These are phyloP conservation scores for Fragosphaeria purpurea DNA, from an alignment of 2,329 filamentous ascomycete genomes.

Conservation along the genomic window DNA sequence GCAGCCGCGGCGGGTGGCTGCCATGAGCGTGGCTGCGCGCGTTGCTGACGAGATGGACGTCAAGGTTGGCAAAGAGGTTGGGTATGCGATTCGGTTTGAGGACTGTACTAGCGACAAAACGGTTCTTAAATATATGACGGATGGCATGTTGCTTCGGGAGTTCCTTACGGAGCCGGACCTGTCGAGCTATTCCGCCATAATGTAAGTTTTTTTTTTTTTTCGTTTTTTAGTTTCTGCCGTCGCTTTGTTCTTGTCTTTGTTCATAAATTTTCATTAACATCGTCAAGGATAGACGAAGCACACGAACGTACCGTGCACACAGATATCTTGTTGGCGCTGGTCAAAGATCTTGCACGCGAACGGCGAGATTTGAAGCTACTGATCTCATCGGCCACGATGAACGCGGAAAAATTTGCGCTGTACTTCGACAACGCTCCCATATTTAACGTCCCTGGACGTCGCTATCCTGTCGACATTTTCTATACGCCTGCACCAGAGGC, in stretches of 20 bases:
- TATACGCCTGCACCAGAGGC: slow-evolving; percentile 86
- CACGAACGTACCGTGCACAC: slow-evolving; percentile 90
- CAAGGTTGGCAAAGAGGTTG: slow-evolving; percentile 83
- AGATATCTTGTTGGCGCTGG: slow-evolving; percentile 76
- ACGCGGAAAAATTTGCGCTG: slow-evolving; percentile 80
- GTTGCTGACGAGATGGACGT: slow-evolving; percentile 90
- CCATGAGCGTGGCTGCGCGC: slow-evolving; percentile 94
- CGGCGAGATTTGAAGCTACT: slow-evolving; percentile 80
- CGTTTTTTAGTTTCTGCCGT: background rate
- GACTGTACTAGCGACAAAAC: slow-evolving; percentile 88
- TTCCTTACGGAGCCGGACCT: slow-evolving; percentile 84
- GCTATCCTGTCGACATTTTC: slow-evolving; percentile 84
- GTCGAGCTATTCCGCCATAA: slow-evolving; percentile 71
- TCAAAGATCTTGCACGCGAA: slow-evolving; percentile 79
- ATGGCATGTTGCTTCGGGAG: slow-evolving; percentile 86
- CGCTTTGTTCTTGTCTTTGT: background rate
- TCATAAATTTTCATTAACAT: background rate
- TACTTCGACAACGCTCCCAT: slow-evolving; percentile 93
- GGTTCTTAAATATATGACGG: slow-evolving; percentile 90
- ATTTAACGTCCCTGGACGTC: slow-evolving; percentile 84
- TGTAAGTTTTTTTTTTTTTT: slow-evolving; percentile 31
- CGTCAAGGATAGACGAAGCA: slow-evolving; percentile 67
- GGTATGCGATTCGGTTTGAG: slow-evolving; percentile 92
- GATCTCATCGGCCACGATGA: slow-evolving; percentile 90
- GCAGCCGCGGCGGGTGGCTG: slow-evolving; percentile 87